Conservation (phyloP, 73 alveolate species). For the Paramecium sonneborni region DNA sequence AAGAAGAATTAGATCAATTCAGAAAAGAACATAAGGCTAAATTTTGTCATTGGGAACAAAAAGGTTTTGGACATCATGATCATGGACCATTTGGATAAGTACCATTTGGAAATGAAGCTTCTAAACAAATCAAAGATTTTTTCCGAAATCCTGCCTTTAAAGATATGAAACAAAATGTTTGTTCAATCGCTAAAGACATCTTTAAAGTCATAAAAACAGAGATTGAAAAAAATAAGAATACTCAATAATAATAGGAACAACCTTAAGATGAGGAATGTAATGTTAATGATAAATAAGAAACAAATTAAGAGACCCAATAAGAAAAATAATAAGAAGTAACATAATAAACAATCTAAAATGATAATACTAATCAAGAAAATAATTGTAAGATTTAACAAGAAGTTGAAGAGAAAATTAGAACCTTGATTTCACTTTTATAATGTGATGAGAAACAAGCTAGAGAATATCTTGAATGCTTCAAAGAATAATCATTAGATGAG, state of each 20-base stretch:
- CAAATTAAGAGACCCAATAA: background rate
- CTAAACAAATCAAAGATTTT: background rate
- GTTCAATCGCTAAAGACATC: background rate
- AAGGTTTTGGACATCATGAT: background rate
- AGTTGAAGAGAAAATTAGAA: background rate
- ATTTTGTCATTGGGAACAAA: background rate
- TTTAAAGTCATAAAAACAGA: background rate
- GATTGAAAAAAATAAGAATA: background rate
- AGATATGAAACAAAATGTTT: background rate
- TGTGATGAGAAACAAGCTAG: background rate
- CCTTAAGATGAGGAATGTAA: background rate
- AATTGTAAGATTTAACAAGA: background rate
- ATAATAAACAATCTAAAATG: background rate
- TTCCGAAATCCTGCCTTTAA: background rate
- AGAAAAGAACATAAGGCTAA: background rate
- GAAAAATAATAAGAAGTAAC: background rate
- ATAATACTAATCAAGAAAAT: background rate
- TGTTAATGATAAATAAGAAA: background rate
- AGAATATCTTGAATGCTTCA: background rate
- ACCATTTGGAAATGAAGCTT: background rate
- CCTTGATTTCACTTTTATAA: background rate
- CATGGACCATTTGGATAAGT: background rate
- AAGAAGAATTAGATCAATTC: background rate
- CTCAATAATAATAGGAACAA: background rate
- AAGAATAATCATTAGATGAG: background rate